These are phyloP conservation scores for Monilinia aucupariae DNA, from an alignment of 2,329 filamentous ascomycete genomes.

Conservation along the genomic window DNA sequence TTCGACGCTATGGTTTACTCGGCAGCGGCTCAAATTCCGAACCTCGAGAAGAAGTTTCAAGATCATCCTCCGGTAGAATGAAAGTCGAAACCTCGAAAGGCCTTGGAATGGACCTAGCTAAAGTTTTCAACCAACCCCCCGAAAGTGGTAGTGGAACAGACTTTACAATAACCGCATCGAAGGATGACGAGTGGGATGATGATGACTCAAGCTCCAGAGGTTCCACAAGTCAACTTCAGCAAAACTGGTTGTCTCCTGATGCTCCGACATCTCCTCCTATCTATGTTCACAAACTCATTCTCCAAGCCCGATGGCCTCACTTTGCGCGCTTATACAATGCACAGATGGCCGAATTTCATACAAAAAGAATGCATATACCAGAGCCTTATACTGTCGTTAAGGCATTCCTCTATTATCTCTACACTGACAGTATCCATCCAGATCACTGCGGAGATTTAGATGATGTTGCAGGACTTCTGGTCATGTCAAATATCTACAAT, in stretches of 20 bases:
- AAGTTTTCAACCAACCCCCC: slow-evolving; percentile 79
- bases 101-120: slow-evolving; percentile 78
- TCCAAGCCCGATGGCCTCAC: slow-evolving; percentile 94
- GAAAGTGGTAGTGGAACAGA: slow-evolving; percentile 83
- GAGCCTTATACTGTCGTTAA: slow-evolving; percentile 93
- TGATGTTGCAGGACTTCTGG: slow-evolving; percentile 87
- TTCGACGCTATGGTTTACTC: slow-evolving; percentile 84
- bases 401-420: slow-evolving; percentile 92
- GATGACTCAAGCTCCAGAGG: slow-evolving; percentile 48
- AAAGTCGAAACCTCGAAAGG: slow-evolving; percentile 55
- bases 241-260: slow-evolving; percentile 55
- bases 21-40: slow-evolving; percentile 67
- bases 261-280: slow-evolving; percentile 73
- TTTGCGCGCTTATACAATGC: slow-evolving; percentile 87
- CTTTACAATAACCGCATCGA: slow-evolving; percentile 82
- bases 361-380: slow-evolving; percentile 94
- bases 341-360: slow-evolving; percentile 97
- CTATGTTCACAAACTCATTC: slow-evolving; percentile 89
- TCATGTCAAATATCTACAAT: slow-evolving; percentile 98
- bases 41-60: slow-evolving; percentile 44
- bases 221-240: slow-evolving; percentile 36
- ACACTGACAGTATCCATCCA: slow-evolving; percentile 80
- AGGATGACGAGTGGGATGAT: slow-evolving; percentile 65
- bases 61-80: slow-evolving; percentile 41
- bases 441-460: slow-evolving; percentile 59